A percentile compares a stretch with the other conserved stretches of the same genome.
Conservation (phyloP, 805 yeast species). For the Saccharomyces mikatae region DNA sequence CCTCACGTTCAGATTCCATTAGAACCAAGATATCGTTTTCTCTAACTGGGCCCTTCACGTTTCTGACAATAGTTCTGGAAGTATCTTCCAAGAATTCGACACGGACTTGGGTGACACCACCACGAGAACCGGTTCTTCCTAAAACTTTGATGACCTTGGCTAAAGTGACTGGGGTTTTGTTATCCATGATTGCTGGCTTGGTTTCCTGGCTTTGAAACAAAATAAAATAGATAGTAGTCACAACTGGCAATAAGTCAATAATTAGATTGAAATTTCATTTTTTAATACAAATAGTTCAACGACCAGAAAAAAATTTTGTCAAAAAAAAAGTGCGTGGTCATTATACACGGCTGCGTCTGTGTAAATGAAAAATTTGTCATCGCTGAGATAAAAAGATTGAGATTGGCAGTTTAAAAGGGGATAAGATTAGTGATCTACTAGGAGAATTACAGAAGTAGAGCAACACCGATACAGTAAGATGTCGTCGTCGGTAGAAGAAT, state of each 20-base stretch:
- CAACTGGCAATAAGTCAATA: not conserved
- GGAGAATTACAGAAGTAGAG: not conserved
- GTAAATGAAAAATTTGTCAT: not conserved
- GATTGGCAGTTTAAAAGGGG: not conserved
- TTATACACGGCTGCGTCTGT: not conserved
- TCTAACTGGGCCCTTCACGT: constrained; percentile 96
- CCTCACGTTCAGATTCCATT: constrained; percentile 99
- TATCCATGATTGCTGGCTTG: constrained; percentile 24
- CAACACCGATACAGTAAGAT: constrained; percentile 3
- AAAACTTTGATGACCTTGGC: constrained; percentile 99
- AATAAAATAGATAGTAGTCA: not conserved
- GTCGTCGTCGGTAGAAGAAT: constrained; percentile 32
- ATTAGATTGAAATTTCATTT: not conserved
- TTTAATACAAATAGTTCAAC: not conserved
- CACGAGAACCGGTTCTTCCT: constrained; percentile 99
- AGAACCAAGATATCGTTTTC: constrained; percentile 97
- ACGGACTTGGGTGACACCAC: constrained; percentile 99
- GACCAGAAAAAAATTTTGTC: not conserved
- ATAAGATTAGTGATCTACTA: not conserved
- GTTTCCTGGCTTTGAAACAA: not conserved
- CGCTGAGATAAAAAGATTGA: not conserved
- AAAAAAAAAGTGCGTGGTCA: not conserved
- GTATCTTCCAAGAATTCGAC: constrained; percentile 94
- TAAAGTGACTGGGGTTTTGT: constrained; percentile 91
- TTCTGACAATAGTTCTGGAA: constrained; percentile 92